Base-by-base conservation (phyloP, 169 alveolate genomes). In the Cryptosporidium sp. region DNA sequence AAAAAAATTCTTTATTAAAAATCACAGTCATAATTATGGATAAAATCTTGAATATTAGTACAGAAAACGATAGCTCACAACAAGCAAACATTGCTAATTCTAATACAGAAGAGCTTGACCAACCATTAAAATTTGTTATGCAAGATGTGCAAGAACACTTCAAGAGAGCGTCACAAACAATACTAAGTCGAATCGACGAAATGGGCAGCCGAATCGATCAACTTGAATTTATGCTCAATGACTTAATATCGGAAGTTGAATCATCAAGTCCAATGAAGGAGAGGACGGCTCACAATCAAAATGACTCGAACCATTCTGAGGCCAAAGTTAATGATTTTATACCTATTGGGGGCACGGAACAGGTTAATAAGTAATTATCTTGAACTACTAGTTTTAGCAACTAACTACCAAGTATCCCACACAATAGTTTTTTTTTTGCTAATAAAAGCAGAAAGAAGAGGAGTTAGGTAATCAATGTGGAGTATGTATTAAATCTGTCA, bases 171-270 rank as follows among this genome's bases (percentile, higher is more conserved):
- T 69, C 85, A 35, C 91, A 85, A 37, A 59, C 92, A 58, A 85
- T 91, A 84, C 39, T 91, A 16, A 85, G 51, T 50, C 75, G 93
- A 43, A 62, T 91, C 21, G 93, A 91, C 71, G 93, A 91, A 33
- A 91, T 91, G 93, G 89, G 93, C 37, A 48, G 84, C 3, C 70
- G 75, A 26, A 84, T 91, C 51, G 91, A 91, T 70, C 89, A 84
- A 59, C 59, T 91, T 9, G 93, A 91, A 80, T 80, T 62, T 37
- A 80, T 80, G 89, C 50, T 80, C 51, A 80, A 80, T 23, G 89
- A 80, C 62, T 26, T 80, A 43, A 45, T 80, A 33, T 61, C 89
- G 21, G 89, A 80, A 41, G 51, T 80, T 18, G 89, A 80, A 26
- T 31, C 69, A 7, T 43, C 75, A 65, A 65, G 71, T 35, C 71